Percentiles rank a stretch among this genome's conserved stretches.
Evolutionary conservation across 2,329 filamentous ascomycete genomes (phyloP).

Genomic region (Beauveria brongniartii): DNA sequence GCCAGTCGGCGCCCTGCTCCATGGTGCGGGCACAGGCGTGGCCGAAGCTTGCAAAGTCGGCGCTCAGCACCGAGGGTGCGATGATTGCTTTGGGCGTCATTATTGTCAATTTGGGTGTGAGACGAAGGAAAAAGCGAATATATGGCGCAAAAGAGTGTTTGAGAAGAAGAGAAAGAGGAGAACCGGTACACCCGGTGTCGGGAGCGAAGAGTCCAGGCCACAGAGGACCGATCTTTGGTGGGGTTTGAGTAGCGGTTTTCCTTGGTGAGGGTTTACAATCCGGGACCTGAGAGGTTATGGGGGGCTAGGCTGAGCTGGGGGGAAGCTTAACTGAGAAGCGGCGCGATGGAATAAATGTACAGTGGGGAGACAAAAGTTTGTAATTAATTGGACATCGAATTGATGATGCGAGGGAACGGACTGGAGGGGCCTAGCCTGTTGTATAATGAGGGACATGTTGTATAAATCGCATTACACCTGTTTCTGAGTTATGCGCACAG

Average conservation of each 20-base stretch:
- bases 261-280: neutral
- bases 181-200: neutral
- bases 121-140: neutral
- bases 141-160: neutral
- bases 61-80: constrained; percentile 94
- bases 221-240: neutral
- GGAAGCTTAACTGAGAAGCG: too few species aligned
- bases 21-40: constrained; percentile 83
- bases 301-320: neutral
- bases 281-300: neutral
- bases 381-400: too few species aligned
- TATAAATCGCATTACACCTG: too few species aligned
- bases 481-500: too few species aligned
- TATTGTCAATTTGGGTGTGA: constrained; percentile 15
- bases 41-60: constrained; percentile 86
- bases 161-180: neutral
- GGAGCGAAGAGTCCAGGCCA: neutral
- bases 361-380: too few species aligned
- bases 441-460: too few species aligned
- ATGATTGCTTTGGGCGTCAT: constrained; percentile 94
- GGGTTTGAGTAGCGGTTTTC: neutral
- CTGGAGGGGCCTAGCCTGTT: too few species aligned
- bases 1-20: constrained; percentile 78
- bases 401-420: too few species aligned
- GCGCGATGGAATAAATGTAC: too few species aligned